Evolutionary conservation across 805 yeast genomes (phyloP), one percentile per base, ranked within the genome.

Genomic region (Candida stauntonica): DNA sequence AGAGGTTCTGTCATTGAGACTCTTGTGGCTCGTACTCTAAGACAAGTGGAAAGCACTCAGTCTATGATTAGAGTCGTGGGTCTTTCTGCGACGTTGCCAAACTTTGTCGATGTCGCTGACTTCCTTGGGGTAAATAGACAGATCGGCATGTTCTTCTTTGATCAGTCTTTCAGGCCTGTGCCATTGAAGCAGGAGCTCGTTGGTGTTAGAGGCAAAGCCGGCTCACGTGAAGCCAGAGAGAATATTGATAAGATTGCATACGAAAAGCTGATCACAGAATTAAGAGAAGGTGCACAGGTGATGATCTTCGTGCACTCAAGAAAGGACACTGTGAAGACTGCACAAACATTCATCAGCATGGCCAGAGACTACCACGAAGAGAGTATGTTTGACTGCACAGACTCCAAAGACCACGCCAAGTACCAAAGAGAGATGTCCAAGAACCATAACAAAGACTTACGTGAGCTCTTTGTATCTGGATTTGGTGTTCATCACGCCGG

Each of bases 401-500:
- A 68, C 3, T 53, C 68, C 12, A 68, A 58, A 9, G 51, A 55
- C 5, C 68, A 65, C 52, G 70, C 67, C 0, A 64, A 62, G 39
- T 79, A 67, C 49, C 67, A 67, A 20, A 67, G 81, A 43, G 97
- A 91, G 42, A 73, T 87, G 67, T 63, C 75, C 2, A 69, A 79
- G 46, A 83, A 81, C 52, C 75, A 82, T 50, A 86, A 78, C 55
- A 82, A 75, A 47, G 98, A 91, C 50, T 61, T 88, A 57, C 71
- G 79, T 37, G 98, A 93, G 51, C 65, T 93, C 11, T 86, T 86
- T 51, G 77, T 67, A 35, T 64, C 67, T 39, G 99, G 99, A 0
- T 82, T 91, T 61, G 98, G 97, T 35, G 74, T 85, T 3, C 99
- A 93, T 61, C 98, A 93, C 64, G 99, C 99, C 0, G 99, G 99